Evolutionary conservation across 352 stramenopile genomes (phyloP), one percentile per base, ranked within the genome.

Genomic region (Aphanomyces cochlioides): DNA sequence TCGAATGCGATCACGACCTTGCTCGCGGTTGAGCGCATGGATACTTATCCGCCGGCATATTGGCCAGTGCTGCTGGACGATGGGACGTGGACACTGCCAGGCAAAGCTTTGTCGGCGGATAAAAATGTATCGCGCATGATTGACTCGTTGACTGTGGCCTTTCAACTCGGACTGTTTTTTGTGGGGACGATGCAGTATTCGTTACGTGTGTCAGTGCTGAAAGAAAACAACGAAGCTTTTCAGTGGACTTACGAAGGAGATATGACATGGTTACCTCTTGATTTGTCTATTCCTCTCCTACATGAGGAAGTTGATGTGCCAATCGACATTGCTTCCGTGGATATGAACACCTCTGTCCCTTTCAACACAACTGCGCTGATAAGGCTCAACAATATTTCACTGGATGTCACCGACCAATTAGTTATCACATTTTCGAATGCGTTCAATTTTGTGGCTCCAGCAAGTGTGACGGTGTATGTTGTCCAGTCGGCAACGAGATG

Each of bases 211-310:
- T 80, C 37, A 93, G 72, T 56, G 93, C 87, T 70, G 91, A 79
- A 48, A 95, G 69, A 63, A 93, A 38, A 43, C 93, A 57, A 40
- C 79, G 90, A 59, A 93, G 84, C 43, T 81, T 78, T 38, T 38
- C 76, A 63, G 80, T 93, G 84, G 74, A 93, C 87, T 7, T 84
- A 85, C 43, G 79, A 85, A 13, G 84, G 90, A 3, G 84, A 83
- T 50, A 95, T 90, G 61, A 86, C 79, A 70, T 92, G 78, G 7
- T 79, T 77, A 69, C 87, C 78, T 15, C 80, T 83, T 47, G 87
- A 28, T 28, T 28, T 28, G 28, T 28, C 28, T 28, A 28, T 28
- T 28, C 28, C 28, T 28, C 28, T 2, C 1, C 28, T 28, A 28
- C 28, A 28, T 28, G 28, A 28, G 28, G 28, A 28, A 2, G 2